These are phyloP conservation scores for Botryosphaeria dothidea DNA, from an alignment of 2,329 filamentous ascomycete genomes.

Conservation along the genomic window DNA sequence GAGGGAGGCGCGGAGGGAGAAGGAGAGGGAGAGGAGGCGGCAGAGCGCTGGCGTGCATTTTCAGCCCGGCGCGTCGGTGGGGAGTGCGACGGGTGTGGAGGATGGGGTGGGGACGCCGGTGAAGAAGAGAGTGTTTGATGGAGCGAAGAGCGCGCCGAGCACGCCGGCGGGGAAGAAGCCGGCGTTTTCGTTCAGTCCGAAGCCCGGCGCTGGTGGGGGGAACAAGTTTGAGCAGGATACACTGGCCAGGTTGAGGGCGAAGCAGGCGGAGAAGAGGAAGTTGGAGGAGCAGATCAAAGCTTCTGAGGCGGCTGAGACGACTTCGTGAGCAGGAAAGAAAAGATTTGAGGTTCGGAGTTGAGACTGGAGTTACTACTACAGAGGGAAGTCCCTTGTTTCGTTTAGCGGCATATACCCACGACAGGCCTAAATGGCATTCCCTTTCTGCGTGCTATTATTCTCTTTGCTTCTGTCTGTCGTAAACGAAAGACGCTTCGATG, in stretches of 20 bases:
- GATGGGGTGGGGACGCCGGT: constrained; percentile 3
- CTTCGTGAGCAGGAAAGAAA: not conserved
- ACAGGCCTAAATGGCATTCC: not conserved
- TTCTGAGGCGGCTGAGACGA: constrained; percentile 22
- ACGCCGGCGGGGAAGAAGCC: constrained; percentile 35
- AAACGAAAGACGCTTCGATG: no score
- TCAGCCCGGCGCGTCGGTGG: constrained; percentile 24
- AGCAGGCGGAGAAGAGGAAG: constrained; percentile 43
- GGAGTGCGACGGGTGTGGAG: not conserved
- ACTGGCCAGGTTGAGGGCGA: constrained; percentile 44
- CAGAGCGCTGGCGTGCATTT: constrained; percentile 41
- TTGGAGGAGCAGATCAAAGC: constrained; percentile 46
- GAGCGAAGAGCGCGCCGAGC: constrained; percentile 25
- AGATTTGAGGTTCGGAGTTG: not conserved
- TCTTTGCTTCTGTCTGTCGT: no score
- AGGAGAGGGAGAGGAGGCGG: constrained; percentile 50
- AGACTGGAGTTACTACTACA: not conserved
- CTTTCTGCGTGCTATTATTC: not conserved
- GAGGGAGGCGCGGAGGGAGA: constrained; percentile 45
- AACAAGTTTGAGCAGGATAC: constrained; percentile 42
- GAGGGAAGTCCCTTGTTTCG: not conserved
- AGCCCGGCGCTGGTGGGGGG: constrained; percentile 23
- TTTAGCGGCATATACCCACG: not conserved
- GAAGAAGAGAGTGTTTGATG: constrained; percentile 21
- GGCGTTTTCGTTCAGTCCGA: constrained; percentile 46